Base-by-base conservation (phyloP, 257 asterid species). In the Misopates orontium region DNA sequence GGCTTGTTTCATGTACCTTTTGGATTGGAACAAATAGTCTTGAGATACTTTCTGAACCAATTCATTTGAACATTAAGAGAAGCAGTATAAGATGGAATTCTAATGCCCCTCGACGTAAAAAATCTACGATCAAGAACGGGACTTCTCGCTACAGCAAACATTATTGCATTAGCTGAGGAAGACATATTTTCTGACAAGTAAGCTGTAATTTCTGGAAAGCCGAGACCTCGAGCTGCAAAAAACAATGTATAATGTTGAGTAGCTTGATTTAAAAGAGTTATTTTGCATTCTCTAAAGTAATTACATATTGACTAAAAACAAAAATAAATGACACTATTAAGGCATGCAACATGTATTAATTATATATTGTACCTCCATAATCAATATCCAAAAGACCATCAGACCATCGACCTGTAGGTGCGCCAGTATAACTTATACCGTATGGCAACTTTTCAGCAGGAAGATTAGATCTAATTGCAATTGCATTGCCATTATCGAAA, bases 41-140 rank as follows among this genome's bases (percentile, higher is more conserved):
- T 15, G 28, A 74, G 51, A 25, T 74, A 65, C 13, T 68, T 36
- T n/a, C 56, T 64, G 24, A 69, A 74, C 79, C 79, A 74, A 24
- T 23, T 25, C 2, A 74, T 19, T 28, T 74, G 79, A 8, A 24
- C 18, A 53, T 44, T 49, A 3, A 74, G 49, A 1, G 71, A 39
- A 47, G 64, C 56, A 7, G 47, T 41, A 18, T 24, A 23, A 8
- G 58, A 20, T 10, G 67, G 58, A 24, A 62, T 10, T 25, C 49
- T 50, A 18, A 74, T 48, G 19, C 71, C 71, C 40, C 54, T 74
- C 25, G 25, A 3, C 1, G 66, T 59, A 40, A 69, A 74, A 49
- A 63, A 74, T 11, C 24, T 10, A 8, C 52, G 62, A 14, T 68
- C 71, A 1, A 73, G 67, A 19, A 72, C 74, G 15, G 78, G 59